Conservation (phyloP, 306 rosid genomes). For the Dryas alaskensis region DNA sequence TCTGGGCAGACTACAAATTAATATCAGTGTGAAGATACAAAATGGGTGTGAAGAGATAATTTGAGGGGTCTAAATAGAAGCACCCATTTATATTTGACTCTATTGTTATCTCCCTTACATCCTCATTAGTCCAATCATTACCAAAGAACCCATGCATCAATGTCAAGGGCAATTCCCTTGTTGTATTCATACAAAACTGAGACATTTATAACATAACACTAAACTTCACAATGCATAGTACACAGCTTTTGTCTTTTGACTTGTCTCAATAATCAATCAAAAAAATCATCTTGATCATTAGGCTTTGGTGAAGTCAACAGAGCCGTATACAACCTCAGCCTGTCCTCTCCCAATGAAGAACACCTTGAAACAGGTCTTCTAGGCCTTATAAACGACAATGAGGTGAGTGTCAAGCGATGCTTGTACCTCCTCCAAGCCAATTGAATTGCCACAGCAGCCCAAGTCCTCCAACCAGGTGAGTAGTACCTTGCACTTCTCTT, state of each 20-base stretch:
- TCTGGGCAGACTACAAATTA: too few relatives aligned
- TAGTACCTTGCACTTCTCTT: constrained; percentile 89
- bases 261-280: constrained; percentile 34
- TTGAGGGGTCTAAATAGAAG: too few relatives aligned
- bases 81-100: too few relatives aligned
- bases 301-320: constrained; percentile 92
- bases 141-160: neutral
- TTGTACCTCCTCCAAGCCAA: constrained; percentile 81
- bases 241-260: neutral
- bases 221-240: neutral
- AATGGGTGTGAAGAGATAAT: too few relatives aligned
- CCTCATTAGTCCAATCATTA: neutral
- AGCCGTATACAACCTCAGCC: constrained; percentile 78
- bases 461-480: constrained; percentile 94
- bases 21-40: too few relatives aligned
- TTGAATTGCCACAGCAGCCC: constrained; percentile 96
- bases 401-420: constrained; percentile 63
- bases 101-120: neutral
- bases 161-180: neutral
- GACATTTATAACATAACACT: neutral
- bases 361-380: constrained; percentile 73
- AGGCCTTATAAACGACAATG: constrained; percentile 75
- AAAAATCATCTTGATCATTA: constrained; percentile 57
- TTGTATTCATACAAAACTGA: constrained; percentile 5
- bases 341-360: constrained; percentile 81